These are phyloP conservation scores for Artemisia tridentata DNA, from an alignment of 129 eudicot genomes.

Conservation along the genomic window DNA sequence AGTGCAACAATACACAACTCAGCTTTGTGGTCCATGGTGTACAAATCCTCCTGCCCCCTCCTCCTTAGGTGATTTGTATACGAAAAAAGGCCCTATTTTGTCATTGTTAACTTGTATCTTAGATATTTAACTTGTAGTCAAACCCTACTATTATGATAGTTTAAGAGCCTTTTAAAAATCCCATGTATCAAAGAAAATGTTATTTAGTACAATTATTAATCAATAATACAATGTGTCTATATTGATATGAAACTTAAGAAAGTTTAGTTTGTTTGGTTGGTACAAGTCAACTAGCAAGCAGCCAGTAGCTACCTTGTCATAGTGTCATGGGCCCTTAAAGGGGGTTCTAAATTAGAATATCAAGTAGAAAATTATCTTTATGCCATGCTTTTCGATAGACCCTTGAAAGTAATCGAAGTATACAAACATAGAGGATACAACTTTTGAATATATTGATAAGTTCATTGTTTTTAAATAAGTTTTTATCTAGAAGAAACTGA, in stretches of 20 bases:
- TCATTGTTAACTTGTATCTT: no score
- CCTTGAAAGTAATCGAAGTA: not conserved
- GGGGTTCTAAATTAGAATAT: not conserved
- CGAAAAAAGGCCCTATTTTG: no score
- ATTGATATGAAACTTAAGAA: not conserved
- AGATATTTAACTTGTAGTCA: no score
- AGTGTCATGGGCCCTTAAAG: not conserved
- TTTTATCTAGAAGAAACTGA: not conserved
- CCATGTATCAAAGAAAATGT: not conserved
- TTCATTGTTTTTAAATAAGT: not conserved
- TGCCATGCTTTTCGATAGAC: not conserved
- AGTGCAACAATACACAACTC: no score
- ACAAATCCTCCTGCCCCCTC: no score
- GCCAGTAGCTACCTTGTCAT: conserved; percentile 1
- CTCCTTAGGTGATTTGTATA: no score
- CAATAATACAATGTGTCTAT: not conserved
- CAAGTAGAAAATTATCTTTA: not conserved
- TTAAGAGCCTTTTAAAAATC: not conserved
- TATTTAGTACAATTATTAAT: not conserved
- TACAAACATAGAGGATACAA: not conserved
- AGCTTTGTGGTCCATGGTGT: no score
- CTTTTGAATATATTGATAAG: not conserved
- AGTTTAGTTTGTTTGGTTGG: not conserved
- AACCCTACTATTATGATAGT: not conserved
- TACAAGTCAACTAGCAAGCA: not conserved